Conservation (phyloP, 2,329 filamentous ascomycete genomes). For the Tolypocladium sp. region DNA sequence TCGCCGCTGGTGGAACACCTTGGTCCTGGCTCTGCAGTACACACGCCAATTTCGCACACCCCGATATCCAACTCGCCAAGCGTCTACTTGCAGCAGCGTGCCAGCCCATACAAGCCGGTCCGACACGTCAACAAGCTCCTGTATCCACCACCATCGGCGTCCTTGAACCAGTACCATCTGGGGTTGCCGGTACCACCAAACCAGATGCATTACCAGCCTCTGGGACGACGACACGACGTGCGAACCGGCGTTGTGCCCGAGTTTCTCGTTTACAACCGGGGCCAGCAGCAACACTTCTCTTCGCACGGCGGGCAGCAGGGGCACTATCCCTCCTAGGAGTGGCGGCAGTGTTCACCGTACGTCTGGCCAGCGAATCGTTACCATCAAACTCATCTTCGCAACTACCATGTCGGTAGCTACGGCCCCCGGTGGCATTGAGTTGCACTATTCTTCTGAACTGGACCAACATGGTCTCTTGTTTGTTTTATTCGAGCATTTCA, state of each 20-base stretch:
- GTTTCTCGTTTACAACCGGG: slow-evolving; percentile 31
- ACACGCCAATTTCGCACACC: slow-evolving; percentile 49
- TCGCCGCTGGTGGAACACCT: slow-evolving; percentile 61
- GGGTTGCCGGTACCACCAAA: slow-evolving; percentile 48
- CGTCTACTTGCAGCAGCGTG: slow-evolving; percentile 76
- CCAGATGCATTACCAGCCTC: slow-evolving; percentile 76
- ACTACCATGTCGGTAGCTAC: not conserved
- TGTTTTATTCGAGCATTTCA: slow-evolving; percentile 8
- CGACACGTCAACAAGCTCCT: slow-evolving; percentile 85
- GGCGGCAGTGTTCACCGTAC: slow-evolving; percentile 10
- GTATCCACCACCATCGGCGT: slow-evolving; percentile 73
- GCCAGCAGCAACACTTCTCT: slow-evolving; percentile 16
- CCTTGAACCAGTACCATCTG: slow-evolving; percentile 66
- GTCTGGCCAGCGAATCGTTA: not conserved
- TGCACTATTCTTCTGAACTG: not conserved
- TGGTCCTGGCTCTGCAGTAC: slow-evolving; percentile 38
- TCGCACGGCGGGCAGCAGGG: slow-evolving; percentile 19
- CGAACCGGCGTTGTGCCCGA: slow-evolving; percentile 65
- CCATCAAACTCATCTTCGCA: not conserved
- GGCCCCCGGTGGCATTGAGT: not conserved
- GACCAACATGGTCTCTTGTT: slow-evolving; percentile 1
- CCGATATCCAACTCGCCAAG: slow-evolving; percentile 76
- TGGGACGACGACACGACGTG: slow-evolving; percentile 60
- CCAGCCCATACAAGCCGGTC: slow-evolving; percentile 87
- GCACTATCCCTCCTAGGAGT: slow-evolving; percentile 25